A percentile compares a stretch with the other conserved stretches of the same genome.
phyloP scores from a whole-genome alignment of 805 yeast species.

The Candida morakotiae region DNA sequence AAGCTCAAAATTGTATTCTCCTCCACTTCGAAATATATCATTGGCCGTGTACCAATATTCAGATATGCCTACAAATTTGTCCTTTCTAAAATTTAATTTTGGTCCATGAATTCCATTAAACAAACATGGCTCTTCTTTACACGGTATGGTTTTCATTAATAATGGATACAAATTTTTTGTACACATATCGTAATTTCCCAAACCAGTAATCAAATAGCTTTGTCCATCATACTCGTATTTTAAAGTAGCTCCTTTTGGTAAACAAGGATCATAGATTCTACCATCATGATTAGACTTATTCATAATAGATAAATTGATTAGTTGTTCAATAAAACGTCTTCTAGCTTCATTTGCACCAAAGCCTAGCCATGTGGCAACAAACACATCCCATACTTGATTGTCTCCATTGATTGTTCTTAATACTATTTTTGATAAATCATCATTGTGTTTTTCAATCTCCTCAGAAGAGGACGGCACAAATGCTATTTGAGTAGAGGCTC shows the following conservation, averaged over 20 bases:
- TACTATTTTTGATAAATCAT: conserved; percentile 66
- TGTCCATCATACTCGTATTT: conserved; percentile 45
- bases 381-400: conserved; percentile 73
- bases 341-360: conserved; percentile 97
- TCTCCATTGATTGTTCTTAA: conserved; percentile 70
- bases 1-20: conserved; percentile 72
- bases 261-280: conserved; percentile 68
- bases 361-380: conserved; percentile 96
- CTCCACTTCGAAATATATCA: conserved; percentile 85
- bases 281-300: conserved; percentile 10
- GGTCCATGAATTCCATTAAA: conserved; percentile 97
- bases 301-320: conserved; percentile 33
- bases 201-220: conserved; percentile 56
- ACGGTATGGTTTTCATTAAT: conserved; percentile 72
- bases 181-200: conserved; percentile 78
- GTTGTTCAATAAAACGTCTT: conserved; percentile 57
- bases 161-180: conserved; percentile 69
- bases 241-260: conserved; percentile 58
- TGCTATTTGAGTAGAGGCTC: conserved; percentile 95
- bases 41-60: conserved; percentile 98
- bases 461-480: conserved; percentile 69
- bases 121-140: conserved; percentile 83
- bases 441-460: conserved; percentile 62
- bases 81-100: conserved; percentile 68
- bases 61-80: conserved; percentile 87